These are phyloP conservation scores for Ananas comosus DNA, from an alignment of 176 grass and related monocot species.

Conservation along the genomic window DNA sequence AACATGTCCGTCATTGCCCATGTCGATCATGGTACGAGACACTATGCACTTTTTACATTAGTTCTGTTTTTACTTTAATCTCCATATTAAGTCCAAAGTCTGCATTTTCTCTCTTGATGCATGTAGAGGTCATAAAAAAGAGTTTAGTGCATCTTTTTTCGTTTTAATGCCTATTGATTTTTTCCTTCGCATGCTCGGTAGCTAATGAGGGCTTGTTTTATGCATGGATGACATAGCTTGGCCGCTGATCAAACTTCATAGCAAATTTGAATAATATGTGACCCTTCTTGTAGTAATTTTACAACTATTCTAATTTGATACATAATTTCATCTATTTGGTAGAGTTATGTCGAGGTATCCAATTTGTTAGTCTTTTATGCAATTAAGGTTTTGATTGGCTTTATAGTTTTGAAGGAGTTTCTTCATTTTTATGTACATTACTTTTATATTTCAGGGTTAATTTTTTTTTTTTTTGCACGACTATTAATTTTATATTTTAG, in stretches of 20 bases:
- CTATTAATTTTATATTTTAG: too few relatives aligned
- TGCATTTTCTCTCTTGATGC: too few relatives aligned
- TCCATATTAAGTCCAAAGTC: not conserved
- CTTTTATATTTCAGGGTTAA: not conserved
- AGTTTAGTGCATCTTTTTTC: too few relatives aligned
- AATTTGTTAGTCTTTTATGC: not conserved
- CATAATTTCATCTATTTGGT: too few relatives aligned
- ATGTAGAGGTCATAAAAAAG: too few relatives aligned
- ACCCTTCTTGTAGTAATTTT: not conserved
- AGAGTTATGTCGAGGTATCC: not conserved
- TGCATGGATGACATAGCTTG: not conserved
- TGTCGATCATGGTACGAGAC: slow-evolving; percentile 66
- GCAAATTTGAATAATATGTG: not conserved
- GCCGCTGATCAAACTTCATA: not conserved
- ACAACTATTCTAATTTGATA: too few relatives aligned
- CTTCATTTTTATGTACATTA: not conserved
- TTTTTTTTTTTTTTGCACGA: not conserved
- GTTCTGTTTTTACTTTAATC: not conserved
- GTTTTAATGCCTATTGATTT: too few relatives aligned
- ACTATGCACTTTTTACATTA: not conserved
- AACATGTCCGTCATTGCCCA: slow-evolving; percentile 94
- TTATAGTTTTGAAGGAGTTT: not conserved
- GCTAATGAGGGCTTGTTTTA: too few relatives aligned
- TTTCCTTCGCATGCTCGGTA: too few relatives aligned
- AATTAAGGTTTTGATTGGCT: not conserved